Conservation (phyloP, 179 eudicot genomes). For the Beta macrorhiza region DNA sequence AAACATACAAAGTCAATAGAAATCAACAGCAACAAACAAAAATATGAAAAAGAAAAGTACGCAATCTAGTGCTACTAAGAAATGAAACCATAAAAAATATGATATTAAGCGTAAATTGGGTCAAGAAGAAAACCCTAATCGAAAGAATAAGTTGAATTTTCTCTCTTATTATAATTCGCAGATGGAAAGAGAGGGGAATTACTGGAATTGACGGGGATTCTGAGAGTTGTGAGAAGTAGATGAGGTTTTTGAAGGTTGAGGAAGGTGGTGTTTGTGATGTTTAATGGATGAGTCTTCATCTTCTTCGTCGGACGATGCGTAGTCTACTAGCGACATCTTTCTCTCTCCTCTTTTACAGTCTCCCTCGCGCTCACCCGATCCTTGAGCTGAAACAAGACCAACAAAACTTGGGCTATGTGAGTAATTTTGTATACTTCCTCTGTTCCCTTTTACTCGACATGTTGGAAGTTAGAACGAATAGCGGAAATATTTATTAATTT, state of each 20-base stretch:
- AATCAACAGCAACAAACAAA: background rate
- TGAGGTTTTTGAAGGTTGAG: constrained; percentile 12
- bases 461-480: no score
- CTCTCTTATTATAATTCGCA: background rate
- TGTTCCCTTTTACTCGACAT: no score
- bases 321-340: constrained; percentile 29
- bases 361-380: no score
- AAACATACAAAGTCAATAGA: background rate
- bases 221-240: background rate
- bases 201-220: background rate
- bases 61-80: background rate
- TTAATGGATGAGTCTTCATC: constrained; percentile 2
- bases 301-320: constrained; percentile 33
- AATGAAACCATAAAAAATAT: background rate
- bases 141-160: background rate
- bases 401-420: no score
- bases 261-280: background rate
- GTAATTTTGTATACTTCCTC: no score
- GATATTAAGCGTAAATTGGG: background rate
- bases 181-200: background rate
- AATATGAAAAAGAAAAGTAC: background rate
- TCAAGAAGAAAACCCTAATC: background rate
- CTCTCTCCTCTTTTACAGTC: background rate
- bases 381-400: no score
- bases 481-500: no score